phyloP scores from a whole-genome alignment of 805 yeast species.

The Candida parachauliodes region DNA sequence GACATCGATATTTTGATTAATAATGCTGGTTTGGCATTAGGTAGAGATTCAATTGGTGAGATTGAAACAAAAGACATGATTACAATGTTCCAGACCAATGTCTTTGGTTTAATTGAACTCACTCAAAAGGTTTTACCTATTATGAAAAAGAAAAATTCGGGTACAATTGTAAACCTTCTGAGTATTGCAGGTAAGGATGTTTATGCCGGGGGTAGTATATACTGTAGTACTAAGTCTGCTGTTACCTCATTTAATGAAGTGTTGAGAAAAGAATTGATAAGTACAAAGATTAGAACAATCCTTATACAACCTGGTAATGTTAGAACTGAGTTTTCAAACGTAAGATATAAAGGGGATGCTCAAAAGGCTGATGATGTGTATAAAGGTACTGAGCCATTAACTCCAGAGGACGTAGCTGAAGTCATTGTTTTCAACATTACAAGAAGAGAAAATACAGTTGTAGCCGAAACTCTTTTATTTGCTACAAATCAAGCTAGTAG shows the following conservation, averaged over 20 bases:
- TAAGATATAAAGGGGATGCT: slow-evolving; percentile 31
- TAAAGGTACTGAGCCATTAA: slow-evolving; percentile 32
- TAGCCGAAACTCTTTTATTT: slow-evolving; percentile 37
- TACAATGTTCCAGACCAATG: slow-evolving; percentile 38
- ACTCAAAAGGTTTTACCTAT: slow-evolving; percentile 35
- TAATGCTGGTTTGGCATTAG: slow-evolving; percentile 41
- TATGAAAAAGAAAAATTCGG: slow-evolving; percentile 31
- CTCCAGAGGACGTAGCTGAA: slow-evolving; percentile 37
- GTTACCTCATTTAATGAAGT: slow-evolving; percentile 30
- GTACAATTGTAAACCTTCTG: slow-evolving; percentile 36
- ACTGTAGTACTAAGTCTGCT: slow-evolving; percentile 38
- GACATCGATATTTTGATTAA: slow-evolving; percentile 36
- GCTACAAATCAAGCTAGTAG: slow-evolving; percentile 36
- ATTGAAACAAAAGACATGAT: slow-evolving; percentile 25
- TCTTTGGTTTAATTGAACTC: slow-evolving; percentile 31
- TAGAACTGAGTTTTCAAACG: slow-evolving; percentile 35
- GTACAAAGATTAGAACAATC: slow-evolving; percentile 32
- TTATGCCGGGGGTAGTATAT: slow-evolving; percentile 37
- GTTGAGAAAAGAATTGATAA: slow-evolving; percentile 35
- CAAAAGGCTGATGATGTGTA: slow-evolving; percentile 32
- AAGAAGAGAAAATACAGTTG: slow-evolving; percentile 33
- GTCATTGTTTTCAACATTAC: slow-evolving; percentile 33
- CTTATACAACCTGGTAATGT: slow-evolving; percentile 43
- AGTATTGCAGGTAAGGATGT: slow-evolving; percentile 38
- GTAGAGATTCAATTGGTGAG: slow-evolving; percentile 28